Evolutionary conservation across 1,284 basidiomycete genomes (phyloP).

Genomic region (Cutaneotrichosporon dermatis): DNA sequence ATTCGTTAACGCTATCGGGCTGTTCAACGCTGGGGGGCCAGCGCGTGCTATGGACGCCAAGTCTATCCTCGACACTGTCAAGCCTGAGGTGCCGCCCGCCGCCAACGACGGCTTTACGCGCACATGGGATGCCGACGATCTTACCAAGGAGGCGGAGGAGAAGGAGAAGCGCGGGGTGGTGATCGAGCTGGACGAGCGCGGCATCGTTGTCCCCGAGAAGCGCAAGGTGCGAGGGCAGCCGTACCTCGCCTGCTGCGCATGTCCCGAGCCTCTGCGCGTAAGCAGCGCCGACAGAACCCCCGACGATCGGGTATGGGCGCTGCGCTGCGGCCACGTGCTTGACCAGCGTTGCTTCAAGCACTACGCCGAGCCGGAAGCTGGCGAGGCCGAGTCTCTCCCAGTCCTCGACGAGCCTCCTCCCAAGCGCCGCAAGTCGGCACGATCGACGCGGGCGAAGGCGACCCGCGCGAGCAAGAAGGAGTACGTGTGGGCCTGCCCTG

Average conservation of each 20-base stretch:
- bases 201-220: conserved; percentile 19
- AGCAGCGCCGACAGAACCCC: conserved; percentile 31
- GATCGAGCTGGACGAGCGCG: conserved; percentile 29
- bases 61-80: conserved; percentile 22
- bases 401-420: not conserved
- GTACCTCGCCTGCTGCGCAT: conserved; percentile 40
- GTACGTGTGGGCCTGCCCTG: conserved; percentile 35
- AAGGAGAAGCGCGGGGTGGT: not conserved
- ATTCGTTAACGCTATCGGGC: too few species aligned
- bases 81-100: conserved; percentile 8
- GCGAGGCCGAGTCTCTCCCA: not conserved
- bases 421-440: conserved; percentile 4
- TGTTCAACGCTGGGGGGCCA: not conserved
- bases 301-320: conserved; percentile 39
- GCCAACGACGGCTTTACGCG: conserved; percentile 20
- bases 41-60: not conserved
- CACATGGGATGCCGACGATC: conserved; percentile 29
- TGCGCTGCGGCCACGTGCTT: conserved; percentile 48
- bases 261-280: conserved; percentile 34
- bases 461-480: conserved; percentile 11
- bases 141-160: conserved; percentile 8
- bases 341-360: conserved; percentile 42
- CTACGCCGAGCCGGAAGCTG: conserved; percentile 7
- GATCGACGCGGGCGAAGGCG: not conserved
- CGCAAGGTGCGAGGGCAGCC: conserved; percentile 12